These are phyloP conservation scores for Biscutella auriculata DNA, from an alignment of 441 rosid species.

Conservation along the genomic window DNA sequence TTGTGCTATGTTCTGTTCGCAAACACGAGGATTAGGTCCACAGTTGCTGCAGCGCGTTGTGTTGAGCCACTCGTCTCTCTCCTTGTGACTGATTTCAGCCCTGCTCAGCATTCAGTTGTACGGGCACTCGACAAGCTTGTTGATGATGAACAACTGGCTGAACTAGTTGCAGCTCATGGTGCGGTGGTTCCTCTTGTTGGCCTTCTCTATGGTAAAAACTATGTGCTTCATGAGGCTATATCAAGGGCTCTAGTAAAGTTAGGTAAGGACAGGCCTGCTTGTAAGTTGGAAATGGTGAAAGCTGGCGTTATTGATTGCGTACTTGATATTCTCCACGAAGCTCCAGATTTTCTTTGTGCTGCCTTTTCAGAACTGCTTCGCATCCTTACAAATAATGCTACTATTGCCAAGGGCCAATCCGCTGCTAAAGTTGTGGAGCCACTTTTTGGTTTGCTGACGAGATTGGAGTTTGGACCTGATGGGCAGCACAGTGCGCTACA, in stretches of 20 bases:
- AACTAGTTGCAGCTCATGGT: slow-evolving; percentile 97
- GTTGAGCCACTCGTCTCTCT: slow-evolving; percentile 99
- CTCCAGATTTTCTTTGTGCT: slow-evolving; percentile 93
- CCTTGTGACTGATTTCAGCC: slow-evolving; percentile 79
- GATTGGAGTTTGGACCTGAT: slow-evolving; percentile 84
- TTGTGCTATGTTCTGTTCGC: slow-evolving; percentile 92
- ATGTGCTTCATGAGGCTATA: slow-evolving; percentile 90
- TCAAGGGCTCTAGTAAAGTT: slow-evolving; percentile 96
- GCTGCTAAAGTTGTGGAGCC: slow-evolving; percentile 98
- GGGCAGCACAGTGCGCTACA: slow-evolving; percentile 96
- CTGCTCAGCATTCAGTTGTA: slow-evolving; percentile 94
- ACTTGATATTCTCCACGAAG: slow-evolving; percentile 89
- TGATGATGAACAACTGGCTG: slow-evolving; percentile 98
- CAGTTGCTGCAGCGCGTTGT: slow-evolving; percentile 97
- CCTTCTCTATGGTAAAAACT: slow-evolving; percentile 85
- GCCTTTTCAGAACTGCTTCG: slow-evolving; percentile 92
- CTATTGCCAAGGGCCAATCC: slow-evolving; percentile 87
- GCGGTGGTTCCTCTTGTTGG: slow-evolving; percentile 98
- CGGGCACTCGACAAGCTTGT: slow-evolving; percentile 90
- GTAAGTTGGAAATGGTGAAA: slow-evolving; percentile 98
- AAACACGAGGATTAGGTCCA: slow-evolving; percentile 88
- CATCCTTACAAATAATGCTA: slow-evolving; percentile 93
- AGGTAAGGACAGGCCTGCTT: slow-evolving; percentile 97
- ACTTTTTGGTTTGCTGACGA: slow-evolving; percentile 60
- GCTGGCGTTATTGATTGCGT: slow-evolving; percentile 89